Base-by-base conservation (phyloP, 2,329 filamentous ascomycete genomes). In the Claviceps cyperi region DNA sequence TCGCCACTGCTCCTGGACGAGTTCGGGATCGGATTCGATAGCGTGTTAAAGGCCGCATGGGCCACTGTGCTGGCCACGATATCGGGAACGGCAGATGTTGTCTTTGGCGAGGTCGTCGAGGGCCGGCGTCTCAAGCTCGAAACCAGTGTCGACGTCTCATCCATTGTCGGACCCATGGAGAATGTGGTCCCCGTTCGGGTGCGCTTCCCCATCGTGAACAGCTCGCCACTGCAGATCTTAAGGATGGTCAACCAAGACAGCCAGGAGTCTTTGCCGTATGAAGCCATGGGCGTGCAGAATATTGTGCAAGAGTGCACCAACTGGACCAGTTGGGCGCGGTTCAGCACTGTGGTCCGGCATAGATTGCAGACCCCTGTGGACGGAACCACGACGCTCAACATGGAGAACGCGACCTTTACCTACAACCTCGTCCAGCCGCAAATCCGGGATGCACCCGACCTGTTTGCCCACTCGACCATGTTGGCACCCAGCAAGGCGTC, bases 11-110 rank as follows among this genome's bases (percentile, higher is more conserved):
- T 49, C 40, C 58, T 73, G 4, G 56, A 65, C 7, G 68, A 68
- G 37, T 62, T 74, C 3, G 70, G 68, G 8, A 67, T 77, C 51
- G 65, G 67, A 0, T 73, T 75, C 38, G 72, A 76, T 51, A 71
- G 73, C 0, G 68, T 80, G 2, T 64, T 80, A 36, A 78, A 78
- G 58, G 71, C 75, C 0, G 76, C 76, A 0, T 81, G 78, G 76
- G 72, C 75, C 1, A 69, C 76, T 52, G 69, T 75, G 0, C 67
- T 81, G 6, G 72, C 74, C 0, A 73, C 68, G 22, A 60, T 78
- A 9, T 71, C 74, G 0, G 70, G 66, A 0, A 64, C 60, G 0
- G 62, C 68, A 5, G 77, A 81, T 41, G 69, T 81, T 6, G 67
- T 79, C 3, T 80, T 80, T 50, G 78, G 77, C 7, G 72, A 78